Percentiles rank a stretch among this genome's conserved stretches.
Conservation (phyloP, 768 basidiomycete species). For the Rhodotorula kratochvilovae region DNA sequence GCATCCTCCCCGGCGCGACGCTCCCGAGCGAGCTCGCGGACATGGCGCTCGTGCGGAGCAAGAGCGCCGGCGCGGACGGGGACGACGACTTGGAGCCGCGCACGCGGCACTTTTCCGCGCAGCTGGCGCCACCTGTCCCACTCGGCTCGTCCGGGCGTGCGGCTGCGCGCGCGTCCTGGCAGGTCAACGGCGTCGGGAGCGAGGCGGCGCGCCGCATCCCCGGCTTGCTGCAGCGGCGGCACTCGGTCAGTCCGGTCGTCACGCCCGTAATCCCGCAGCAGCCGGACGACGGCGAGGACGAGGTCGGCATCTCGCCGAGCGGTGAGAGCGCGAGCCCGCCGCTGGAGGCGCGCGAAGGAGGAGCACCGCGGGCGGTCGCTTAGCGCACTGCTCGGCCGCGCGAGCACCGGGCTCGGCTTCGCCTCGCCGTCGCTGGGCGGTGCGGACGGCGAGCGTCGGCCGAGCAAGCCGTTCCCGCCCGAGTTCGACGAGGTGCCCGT, state of each 20-base stretch:
- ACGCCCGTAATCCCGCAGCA: neutral
- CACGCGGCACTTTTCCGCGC: neutral
- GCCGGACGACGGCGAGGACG: neutral
- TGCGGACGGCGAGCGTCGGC: neutral
- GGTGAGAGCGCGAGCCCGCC: too few species aligned
- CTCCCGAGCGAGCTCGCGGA: neutral
- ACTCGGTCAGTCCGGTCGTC: slow-evolving; percentile 7
- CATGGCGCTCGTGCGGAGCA: neutral
- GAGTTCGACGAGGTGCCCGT: slow-evolving; percentile 19
- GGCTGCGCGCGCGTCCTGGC: neutral
- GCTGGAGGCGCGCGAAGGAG: neutral
- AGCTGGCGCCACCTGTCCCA: neutral
- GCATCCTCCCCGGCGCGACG: slow-evolving; percentile 21
- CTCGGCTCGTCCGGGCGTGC: too few species aligned
- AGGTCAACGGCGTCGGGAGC: neutral
- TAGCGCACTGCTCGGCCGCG: neutral
- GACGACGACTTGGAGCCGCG: neutral
- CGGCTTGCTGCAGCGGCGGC: neutral
- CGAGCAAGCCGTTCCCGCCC: slow-evolving; percentile 17
- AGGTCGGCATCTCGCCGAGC: too few species aligned
- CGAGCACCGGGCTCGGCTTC: slow-evolving; percentile 7
- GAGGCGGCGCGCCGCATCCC: neutral
- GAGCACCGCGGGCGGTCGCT: neutral
- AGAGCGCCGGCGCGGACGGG: neutral
- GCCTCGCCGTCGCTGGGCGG: neutral